A percentile compares a stretch with the other conserved stretches of the same genome.
Evolutionary conservation across 345 rosid genomes (phyloP).

Genomic region (Hibiscus trionum): DNA sequence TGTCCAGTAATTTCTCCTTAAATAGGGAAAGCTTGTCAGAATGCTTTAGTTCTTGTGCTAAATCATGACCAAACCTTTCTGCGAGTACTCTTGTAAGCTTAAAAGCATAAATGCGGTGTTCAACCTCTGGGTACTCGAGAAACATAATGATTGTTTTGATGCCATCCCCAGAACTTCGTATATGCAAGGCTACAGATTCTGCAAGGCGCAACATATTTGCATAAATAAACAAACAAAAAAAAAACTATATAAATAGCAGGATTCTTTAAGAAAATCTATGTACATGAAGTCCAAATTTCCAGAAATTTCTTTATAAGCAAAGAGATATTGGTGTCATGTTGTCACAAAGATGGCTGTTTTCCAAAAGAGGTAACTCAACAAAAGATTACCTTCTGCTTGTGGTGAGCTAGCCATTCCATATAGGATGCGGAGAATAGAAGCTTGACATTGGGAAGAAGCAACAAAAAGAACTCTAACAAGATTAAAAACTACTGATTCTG

Average conservation of each 20-base stretch:
- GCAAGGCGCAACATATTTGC: conserved; percentile 13
- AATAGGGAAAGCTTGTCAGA: conserved; percentile 23
- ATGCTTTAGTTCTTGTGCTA: conserved; percentile 21
- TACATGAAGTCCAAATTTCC: neutral
- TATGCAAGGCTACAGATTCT: conserved; percentile 28
- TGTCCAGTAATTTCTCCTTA: conserved; percentile 27
- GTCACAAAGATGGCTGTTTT: neutral
- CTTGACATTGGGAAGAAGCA: conserved; percentile 25
- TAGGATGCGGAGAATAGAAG: conserved; percentile 23
- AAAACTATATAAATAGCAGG: neutral
- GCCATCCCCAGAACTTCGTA: conserved; percentile 26
- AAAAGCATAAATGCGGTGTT: conserved; percentile 26
- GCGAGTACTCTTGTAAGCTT: conserved; percentile 31
- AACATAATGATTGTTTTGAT: conserved; percentile 20
- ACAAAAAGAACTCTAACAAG: conserved; percentile 26
- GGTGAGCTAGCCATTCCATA: conserved; percentile 38
- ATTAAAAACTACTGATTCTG: conserved; percentile 20
- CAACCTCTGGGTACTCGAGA: conserved; percentile 30
- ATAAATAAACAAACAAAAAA: neutral
- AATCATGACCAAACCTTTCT: conserved; percentile 25
- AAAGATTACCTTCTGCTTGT: conserved; percentile 32
- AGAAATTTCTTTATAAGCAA: neutral
- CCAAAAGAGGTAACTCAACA: neutral
- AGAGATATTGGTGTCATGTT: neutral
- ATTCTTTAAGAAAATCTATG: neutral